These are phyloP conservation scores for Saccharomyces jurei DNA, from an alignment of 805 yeast genomes.

Conservation along the genomic window DNA sequence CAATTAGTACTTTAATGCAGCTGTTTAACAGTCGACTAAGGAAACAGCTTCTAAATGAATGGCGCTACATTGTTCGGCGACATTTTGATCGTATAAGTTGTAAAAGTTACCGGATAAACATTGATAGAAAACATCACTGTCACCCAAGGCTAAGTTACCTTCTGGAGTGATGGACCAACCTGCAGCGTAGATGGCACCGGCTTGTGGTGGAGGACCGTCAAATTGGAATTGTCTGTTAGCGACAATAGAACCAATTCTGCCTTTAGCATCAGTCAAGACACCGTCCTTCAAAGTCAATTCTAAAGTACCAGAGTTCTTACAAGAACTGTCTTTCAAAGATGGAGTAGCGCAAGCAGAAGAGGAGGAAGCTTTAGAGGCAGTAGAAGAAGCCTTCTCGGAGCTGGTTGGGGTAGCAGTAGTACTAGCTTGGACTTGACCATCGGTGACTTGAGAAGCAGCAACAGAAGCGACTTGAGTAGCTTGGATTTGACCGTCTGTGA, in stretches of 20 bases:
- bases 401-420: constrained; percentile 15
- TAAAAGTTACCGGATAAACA: constrained; percentile 61
- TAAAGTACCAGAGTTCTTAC: constrained; percentile 39
- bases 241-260: constrained; percentile 62
- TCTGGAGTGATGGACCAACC: constrained; percentile 49
- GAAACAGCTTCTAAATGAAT: constrained; percentile 46
- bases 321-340: constrained; percentile 19
- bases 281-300: constrained; percentile 41
- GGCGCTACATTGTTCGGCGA: constrained; percentile 49
- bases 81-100: constrained; percentile 53
- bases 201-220: constrained; percentile 71
- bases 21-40: constrained; percentile 32
- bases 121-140: constrained; percentile 49
- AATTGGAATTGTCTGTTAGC: constrained; percentile 69
- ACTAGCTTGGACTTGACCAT: constrained; percentile 45
- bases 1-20: not conserved
- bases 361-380: constrained; percentile 11
- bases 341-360: constrained; percentile 18
- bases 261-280: constrained; percentile 43
- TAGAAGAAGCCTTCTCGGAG: constrained; percentile 15
- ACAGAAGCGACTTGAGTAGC: constrained; percentile 8
- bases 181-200: constrained; percentile 51
- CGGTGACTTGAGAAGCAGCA: constrained; percentile 33
- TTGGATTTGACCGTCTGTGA: constrained; percentile 51
- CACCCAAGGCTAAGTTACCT: constrained; percentile 52